These are phyloP conservation scores for Penicillium hordei DNA, from an alignment of 2,329 filamentous ascomycete genomes.

Conservation along the genomic window DNA sequence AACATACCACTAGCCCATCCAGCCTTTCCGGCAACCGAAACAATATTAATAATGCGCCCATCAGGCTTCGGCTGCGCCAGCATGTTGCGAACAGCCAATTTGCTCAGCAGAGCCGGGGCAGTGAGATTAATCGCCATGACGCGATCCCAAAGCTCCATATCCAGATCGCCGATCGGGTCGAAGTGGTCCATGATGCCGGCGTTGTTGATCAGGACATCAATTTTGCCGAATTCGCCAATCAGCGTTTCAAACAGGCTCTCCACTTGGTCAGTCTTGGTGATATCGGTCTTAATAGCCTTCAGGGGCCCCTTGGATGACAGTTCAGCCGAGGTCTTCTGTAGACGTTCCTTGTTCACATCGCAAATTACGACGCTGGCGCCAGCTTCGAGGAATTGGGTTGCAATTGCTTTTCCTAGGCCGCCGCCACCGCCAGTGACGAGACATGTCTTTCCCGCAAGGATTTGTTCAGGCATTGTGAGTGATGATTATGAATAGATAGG, in stretches of 20 bases:
- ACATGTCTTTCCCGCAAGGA: slow-evolving; percentile 28
- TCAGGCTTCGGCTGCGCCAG: slow-evolving; percentile 36
- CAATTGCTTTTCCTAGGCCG: slow-evolving; percentile 42
- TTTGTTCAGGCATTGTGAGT: slow-evolving; percentile 18
- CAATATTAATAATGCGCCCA: slow-evolving; percentile 56
- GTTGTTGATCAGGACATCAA: slow-evolving; percentile 61
- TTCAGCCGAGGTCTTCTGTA: slow-evolving; percentile 24
- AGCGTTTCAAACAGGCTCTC: slow-evolving; percentile 40
- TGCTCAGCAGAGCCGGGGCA: slow-evolving; percentile 54
- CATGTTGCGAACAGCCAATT: slow-evolving; percentile 52
- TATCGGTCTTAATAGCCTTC: slow-evolving; percentile 37
- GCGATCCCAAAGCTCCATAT: slow-evolving; percentile 52
- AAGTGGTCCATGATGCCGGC: slow-evolving; percentile 60
- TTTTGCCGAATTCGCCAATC: slow-evolving; percentile 40
- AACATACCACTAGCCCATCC: slow-evolving; percentile 44
- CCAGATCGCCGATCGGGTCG: slow-evolving; percentile 51
- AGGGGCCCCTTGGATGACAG: slow-evolving; percentile 23
- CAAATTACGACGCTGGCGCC: slow-evolving; percentile 43
- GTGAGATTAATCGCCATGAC: slow-evolving; percentile 59
- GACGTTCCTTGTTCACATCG: slow-evolving; percentile 36
- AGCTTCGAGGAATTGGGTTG: slow-evolving; percentile 34
- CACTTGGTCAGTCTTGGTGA: slow-evolving; percentile 38
- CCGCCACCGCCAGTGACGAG: slow-evolving; percentile 40
- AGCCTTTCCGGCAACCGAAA: slow-evolving; percentile 47
- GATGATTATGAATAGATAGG: not conserved